These are phyloP conservation scores for Cordyceps tenuipes DNA, from an alignment of 2,329 filamentous ascomycete genomes.

Conservation along the genomic window DNA sequence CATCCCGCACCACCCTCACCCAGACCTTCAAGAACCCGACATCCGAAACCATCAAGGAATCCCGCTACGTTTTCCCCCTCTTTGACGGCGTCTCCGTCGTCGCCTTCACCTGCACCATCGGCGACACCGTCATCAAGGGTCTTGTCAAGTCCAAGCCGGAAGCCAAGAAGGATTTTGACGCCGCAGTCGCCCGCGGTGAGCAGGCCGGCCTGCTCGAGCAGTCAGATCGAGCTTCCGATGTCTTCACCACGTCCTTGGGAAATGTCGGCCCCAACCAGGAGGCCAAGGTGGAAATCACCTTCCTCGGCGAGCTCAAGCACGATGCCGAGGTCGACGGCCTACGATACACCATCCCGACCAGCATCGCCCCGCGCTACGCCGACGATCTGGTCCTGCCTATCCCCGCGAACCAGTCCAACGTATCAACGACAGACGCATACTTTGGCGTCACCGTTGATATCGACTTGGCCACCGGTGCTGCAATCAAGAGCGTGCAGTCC, in stretches of 20 bases:
- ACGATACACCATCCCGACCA: conserved; percentile 60
- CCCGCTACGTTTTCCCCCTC: conserved; percentile 61
- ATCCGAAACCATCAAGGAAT: conserved; percentile 29
- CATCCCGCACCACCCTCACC: conserved; percentile 37
- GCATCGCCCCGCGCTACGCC: conserved; percentile 60
- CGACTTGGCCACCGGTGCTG: conserved; percentile 42
- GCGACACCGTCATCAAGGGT: conserved; percentile 50
- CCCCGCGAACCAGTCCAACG: neutral
- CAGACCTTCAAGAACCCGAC: conserved; percentile 55
- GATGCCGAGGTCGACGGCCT: conserved; percentile 60
- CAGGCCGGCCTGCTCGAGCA: conserved; percentile 60
- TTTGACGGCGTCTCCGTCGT: conserved; percentile 66
- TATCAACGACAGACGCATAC: neutral
- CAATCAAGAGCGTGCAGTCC: conserved; percentile 55
- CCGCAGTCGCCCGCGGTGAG: conserved; percentile 50
- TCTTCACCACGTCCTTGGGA: conserved; percentile 60
- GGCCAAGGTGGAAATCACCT: conserved; percentile 54
- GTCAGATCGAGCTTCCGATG: conserved; percentile 49
- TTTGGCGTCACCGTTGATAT: conserved; percentile 26
- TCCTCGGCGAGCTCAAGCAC: conserved; percentile 64
- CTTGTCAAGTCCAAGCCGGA: conserved; percentile 58
- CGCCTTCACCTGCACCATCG: conserved; percentile 57
- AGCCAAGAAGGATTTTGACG: conserved; percentile 50
- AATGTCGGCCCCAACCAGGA: conserved; percentile 53
- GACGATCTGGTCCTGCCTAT: neutral